Percentiles rank a stretch among this genome's conserved stretches.
Evolutionary conservation across 352 stramenopile genomes (phyloP).

Genomic region (Peronospora belbahrii): DNA sequence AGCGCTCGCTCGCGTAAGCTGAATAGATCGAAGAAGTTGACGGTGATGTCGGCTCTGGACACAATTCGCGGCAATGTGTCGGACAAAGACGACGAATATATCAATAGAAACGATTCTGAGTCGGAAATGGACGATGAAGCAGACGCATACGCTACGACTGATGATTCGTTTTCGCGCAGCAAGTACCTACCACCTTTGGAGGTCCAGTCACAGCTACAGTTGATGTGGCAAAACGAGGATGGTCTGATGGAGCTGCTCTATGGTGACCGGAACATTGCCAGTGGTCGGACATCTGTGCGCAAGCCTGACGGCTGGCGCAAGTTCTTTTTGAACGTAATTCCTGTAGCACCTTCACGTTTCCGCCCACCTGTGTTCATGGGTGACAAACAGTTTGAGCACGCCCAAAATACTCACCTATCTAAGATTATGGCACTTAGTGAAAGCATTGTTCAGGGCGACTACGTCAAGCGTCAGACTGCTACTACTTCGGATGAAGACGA

Average conservation of each 20-base stretch:
- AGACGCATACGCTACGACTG: slow-evolving; percentile 42
- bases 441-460: slow-evolving; percentile 72
- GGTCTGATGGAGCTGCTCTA: slow-evolving; percentile 91
- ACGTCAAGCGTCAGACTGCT: slow-evolving; percentile 44
- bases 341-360: slow-evolving; percentile 96
- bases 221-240: slow-evolving; percentile 92
- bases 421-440: slow-evolving; percentile 93
- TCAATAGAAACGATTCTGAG: slow-evolving; percentile 46
- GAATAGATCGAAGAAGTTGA: slow-evolving; percentile 79
- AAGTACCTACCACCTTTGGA: slow-evolving; percentile 94
- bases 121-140: slow-evolving; percentile 79
- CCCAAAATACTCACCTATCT: slow-evolving; percentile 93
- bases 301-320: slow-evolving; percentile 84
- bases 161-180: slow-evolving; percentile 64
- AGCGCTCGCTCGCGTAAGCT: slow-evolving; percentile 73
- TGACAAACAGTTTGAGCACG: slow-evolving; percentile 95
- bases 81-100: slow-evolving; percentile 31
- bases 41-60: slow-evolving; percentile 72
- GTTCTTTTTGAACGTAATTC: slow-evolving; percentile 95
- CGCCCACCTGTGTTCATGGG: slow-evolving; percentile 95
- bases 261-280: slow-evolving; percentile 72
- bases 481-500: slow-evolving; percentile 54
- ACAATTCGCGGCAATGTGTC: slow-evolving; percentile 71
- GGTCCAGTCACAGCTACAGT: slow-evolving; percentile 91
- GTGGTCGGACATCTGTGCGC: slow-evolving; percentile 33